Conservation (phyloP, 2,329 filamentous ascomycete genomes). For the Fusarium lateritium region DNA sequence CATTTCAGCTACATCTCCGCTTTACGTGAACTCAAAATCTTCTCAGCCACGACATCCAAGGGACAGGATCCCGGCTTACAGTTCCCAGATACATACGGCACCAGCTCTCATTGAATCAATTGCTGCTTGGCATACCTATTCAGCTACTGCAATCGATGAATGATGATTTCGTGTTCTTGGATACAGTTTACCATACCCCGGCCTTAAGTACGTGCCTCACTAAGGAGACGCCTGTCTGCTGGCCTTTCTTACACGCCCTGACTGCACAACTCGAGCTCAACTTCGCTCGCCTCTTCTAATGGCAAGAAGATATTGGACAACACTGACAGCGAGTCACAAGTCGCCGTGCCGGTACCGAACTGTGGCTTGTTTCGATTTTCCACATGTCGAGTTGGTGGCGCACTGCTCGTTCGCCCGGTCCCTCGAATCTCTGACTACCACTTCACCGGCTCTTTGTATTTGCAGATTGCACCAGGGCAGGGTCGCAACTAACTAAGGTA, state of each 20-base stretch:
- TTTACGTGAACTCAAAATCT: conserved; percentile 42
- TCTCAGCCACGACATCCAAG: conserved; percentile 36
- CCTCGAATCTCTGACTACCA: conserved; percentile 25
- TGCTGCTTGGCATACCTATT: conserved; percentile 21
- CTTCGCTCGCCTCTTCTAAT: conserved; percentile 29
- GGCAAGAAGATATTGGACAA: conserved; percentile 28
- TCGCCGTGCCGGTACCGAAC: conserved; percentile 26
- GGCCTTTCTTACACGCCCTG: conserved; percentile 16
- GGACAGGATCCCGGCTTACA: conserved; percentile 32
- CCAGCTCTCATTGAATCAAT: conserved; percentile 25
- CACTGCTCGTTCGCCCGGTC: conserved; percentile 22
- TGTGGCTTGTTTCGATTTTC: conserved; percentile 40
- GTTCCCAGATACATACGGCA: conserved; percentile 16
- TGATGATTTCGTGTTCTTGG: conserved; percentile 12
- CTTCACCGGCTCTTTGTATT: conserved; percentile 32
- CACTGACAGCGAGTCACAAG: conserved; percentile 15
- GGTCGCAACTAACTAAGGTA: conserved; percentile 29
- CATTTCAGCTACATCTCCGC: conserved; percentile 45
- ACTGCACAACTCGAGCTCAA: conserved; percentile 30
- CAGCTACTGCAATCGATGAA: not conserved
- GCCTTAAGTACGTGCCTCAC: conserved; percentile 11
- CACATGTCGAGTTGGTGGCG: conserved; percentile 41
- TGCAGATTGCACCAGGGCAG: conserved; percentile 40
- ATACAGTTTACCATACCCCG: conserved; percentile 18
- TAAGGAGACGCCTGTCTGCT: conserved; percentile 26